These are phyloP conservation scores for Metschnikowia arizonensis DNA, from an alignment of 805 yeast genomes.

Conservation along the genomic window DNA sequence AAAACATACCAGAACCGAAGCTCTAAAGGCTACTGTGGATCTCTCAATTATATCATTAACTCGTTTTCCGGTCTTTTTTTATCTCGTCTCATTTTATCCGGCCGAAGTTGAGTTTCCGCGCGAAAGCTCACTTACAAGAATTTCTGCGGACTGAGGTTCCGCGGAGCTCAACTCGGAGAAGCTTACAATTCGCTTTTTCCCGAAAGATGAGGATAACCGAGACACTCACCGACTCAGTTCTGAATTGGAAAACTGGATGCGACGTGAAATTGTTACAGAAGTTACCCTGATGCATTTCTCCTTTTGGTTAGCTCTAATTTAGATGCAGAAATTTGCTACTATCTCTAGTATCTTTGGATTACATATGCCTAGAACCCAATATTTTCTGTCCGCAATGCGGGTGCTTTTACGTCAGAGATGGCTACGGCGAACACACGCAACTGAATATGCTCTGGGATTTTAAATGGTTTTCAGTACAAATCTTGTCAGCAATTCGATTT, in stretches of 20 bases:
- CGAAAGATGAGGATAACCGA: background rate
- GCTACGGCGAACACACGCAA: background rate
- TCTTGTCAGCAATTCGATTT: too few relatives aligned
- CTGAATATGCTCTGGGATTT: background rate
- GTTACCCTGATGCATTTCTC: too few relatives aligned
- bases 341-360: background rate
- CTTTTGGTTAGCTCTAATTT: background rate
- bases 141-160: background rate
- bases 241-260: background rate
- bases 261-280: too few relatives aligned
- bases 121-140: background rate
- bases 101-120: background rate
- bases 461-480: background rate
- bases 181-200: background rate
- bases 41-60: too few relatives aligned
- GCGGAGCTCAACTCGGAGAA: background rate
- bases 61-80: too few relatives aligned
- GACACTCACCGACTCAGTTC: background rate
- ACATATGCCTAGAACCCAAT: background rate
- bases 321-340: background rate
- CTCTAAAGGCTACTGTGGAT: too few relatives aligned
- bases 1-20: too few relatives aligned
- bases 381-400: background rate
- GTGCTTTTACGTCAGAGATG: background rate
- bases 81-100: background rate